A percentile compares a stretch with the other conserved stretches of the same genome.
Conservation (phyloP, 139 green algal species). For the Raphidocelis subcapitata region DNA sequence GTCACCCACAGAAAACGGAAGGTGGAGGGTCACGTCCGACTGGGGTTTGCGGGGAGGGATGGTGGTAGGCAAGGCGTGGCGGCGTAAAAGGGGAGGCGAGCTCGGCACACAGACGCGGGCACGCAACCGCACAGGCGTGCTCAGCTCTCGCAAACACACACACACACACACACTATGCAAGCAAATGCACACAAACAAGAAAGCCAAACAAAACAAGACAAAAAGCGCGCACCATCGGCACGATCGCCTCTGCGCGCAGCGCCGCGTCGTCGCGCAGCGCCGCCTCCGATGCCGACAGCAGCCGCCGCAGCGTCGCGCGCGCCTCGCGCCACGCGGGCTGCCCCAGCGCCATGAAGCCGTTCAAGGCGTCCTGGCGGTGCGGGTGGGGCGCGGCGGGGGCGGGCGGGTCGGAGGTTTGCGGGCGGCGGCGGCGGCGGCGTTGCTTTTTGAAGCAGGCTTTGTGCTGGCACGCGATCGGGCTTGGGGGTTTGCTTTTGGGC, state of each 20-base stretch:
- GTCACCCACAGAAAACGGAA: constrained; percentile 82
- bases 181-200: background rate
- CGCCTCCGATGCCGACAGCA: constrained; percentile 60
- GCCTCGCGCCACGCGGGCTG: constrained; percentile 68
- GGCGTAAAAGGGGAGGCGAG: no score
- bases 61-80: background rate
- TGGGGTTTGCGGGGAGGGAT: constrained; percentile 16
- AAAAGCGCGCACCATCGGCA: constrained; percentile 25
- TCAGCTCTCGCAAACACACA: no score
- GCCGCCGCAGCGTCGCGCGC: constrained; percentile 44
- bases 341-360: constrained; percentile 84
- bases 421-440: background rate
- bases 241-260: constrained; percentile 49
- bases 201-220: background rate
- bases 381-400: background rate
- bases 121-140: no score
- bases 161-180: background rate
- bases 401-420: background rate
- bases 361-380: constrained; percentile 65
- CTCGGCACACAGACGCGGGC: no score
- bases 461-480: background rate
- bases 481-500: background rate
- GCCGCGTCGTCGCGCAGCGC: constrained; percentile 58
- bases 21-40: constrained; percentile 66
- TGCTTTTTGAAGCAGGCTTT: background rate